These are phyloP conservation scores for Leishmania major DNA, from an alignment of 208 protist species.

Conservation along the genomic window DNA sequence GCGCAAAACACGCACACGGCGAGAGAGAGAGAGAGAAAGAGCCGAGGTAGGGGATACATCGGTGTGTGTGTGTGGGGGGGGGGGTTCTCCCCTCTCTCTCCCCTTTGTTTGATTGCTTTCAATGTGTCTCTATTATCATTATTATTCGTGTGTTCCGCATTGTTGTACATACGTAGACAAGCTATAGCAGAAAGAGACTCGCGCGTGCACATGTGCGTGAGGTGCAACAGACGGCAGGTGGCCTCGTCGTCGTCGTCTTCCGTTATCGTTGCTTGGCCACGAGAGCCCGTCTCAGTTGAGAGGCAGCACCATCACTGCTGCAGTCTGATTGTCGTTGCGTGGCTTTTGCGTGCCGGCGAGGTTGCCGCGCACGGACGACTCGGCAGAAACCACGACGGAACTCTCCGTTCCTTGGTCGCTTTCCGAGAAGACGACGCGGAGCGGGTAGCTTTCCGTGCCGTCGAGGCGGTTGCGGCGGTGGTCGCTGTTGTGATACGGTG, in stretches of 20 bases:
- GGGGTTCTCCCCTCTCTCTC: no score
- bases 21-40: not conserved
- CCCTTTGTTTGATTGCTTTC: no score
- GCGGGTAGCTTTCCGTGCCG: not conserved
- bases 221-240: not conserved
- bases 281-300: not conserved
- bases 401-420: not conserved
- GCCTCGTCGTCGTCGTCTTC: not conserved
- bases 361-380: slow-evolving; percentile 1
- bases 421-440: not conserved
- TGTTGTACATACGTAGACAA: not conserved
- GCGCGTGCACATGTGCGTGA: not conserved
- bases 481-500: not conserved
- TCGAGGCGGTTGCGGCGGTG: slow-evolving; percentile 5
- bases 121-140: no score
- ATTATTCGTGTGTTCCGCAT: not conserved
- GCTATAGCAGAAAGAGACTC: no score
- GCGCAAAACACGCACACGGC: no score
- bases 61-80: not conserved
- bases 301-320: slow-evolving; percentile 28
- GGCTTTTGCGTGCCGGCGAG: slow-evolving; percentile 7
- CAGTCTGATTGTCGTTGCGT: not conserved
- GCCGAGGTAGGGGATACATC: not conserved
- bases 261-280: not conserved
- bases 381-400: not conserved